Evolutionary conservation across 2,329 filamentous ascomycete genomes (phyloP).

Genomic region (Geoglossum cookeanum): DNA sequence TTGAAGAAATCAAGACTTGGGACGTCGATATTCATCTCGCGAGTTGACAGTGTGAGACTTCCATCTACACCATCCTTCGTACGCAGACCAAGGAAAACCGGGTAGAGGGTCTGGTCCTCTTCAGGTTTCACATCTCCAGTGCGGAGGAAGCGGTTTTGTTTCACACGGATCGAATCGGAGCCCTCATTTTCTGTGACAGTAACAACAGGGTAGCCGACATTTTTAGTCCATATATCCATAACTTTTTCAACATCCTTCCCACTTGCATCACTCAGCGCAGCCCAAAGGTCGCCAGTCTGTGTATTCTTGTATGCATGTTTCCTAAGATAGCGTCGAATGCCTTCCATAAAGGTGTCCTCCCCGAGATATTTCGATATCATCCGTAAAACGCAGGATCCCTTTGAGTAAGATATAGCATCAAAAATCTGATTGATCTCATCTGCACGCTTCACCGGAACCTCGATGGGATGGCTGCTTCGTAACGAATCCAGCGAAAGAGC

Average conservation of each 20-base stretch:
- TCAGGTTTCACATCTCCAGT: conserved; percentile 88
- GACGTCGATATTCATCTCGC: conserved; percentile 62
- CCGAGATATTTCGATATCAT: conserved; percentile 96
- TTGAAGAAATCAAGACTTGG: conserved; percentile 81
- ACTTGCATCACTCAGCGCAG: conserved; percentile 67
- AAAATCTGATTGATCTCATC: conserved; percentile 98
- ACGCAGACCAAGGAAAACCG: conserved; percentile 71
- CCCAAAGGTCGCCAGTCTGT: conserved; percentile 77
- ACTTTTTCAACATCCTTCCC: conserved; percentile 79
- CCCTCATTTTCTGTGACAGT: conserved; percentile 59
- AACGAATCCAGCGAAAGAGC: conserved; percentile 77
- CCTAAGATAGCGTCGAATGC: conserved; percentile 76
- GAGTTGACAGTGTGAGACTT: conserved; percentile 48
- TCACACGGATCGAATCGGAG: conserved; percentile 58
- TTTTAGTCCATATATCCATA: conserved; percentile 94
- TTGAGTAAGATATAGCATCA: conserved; percentile 92
- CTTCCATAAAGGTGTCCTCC: conserved; percentile 82
- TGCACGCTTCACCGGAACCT: conserved; percentile 85
- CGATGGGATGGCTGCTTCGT: conserved; percentile 87
- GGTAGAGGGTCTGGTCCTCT: conserved; percentile 74
- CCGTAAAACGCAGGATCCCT: conserved; percentile 84
- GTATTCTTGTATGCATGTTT: conserved; percentile 97
- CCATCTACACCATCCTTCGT: conserved; percentile 72
- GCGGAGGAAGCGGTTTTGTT: conserved; percentile 87
- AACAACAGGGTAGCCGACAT: conserved; percentile 83